Percentiles rank a stretch among this genome's conserved stretches.
These are phyloP conservation scores for Corymbia maculata DNA, from an alignment of 345 rosid genomes.

Conservation along the genomic window DNA sequence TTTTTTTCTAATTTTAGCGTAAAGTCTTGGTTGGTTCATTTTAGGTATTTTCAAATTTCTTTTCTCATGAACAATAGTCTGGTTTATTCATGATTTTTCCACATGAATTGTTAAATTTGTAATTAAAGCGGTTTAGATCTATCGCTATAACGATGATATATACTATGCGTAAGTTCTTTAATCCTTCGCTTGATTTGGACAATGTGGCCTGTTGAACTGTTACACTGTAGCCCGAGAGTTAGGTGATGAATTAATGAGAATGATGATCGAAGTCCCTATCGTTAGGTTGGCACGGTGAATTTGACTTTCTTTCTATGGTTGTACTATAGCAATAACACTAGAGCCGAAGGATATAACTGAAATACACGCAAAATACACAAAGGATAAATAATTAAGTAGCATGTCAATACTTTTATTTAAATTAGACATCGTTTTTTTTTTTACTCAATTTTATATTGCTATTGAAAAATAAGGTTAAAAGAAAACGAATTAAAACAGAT, in stretches of 20 bases:
- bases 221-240: neutral
- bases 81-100: neutral
- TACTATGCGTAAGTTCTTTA: neutral
- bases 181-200: neutral
- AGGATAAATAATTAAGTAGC: neutral
- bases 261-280: neutral
- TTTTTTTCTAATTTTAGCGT: neutral
- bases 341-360: neutral
- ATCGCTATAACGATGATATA: neutral
- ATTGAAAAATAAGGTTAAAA: neutral
- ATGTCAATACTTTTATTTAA: neutral
- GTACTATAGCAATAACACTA: neutral
- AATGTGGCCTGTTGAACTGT: neutral
- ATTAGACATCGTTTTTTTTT: neutral
- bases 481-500: neutral
- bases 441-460: neutral
- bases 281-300: neutral
- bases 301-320: neutral
- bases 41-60: rapidly evolving
- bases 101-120: neutral
- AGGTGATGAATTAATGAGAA: neutral
- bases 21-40: neutral
- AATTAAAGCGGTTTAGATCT: neutral
- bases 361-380: neutral
- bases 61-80: neutral